Percentiles rank a stretch among this genome's conserved stretches.
Evolutionary conservation across 768 basidiomycete species (phyloP).

Genomic region (Pholiota conissans): DNA sequence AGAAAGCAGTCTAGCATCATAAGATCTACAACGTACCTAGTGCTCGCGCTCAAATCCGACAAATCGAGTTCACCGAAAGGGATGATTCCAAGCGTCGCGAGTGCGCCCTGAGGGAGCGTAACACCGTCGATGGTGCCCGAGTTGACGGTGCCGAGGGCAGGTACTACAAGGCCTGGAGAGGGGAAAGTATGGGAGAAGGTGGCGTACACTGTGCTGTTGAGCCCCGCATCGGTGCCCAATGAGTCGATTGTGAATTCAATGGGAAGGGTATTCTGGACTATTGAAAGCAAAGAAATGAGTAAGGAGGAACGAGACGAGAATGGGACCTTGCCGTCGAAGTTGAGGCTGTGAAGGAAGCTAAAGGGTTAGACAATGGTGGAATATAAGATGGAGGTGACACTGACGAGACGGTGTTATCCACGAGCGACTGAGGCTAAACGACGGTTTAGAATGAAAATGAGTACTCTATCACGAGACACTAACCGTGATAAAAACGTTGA

Average conservation of each 20-base stretch:
- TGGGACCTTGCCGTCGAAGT: constrained; percentile 33
- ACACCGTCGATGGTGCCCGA: constrained; percentile 60
- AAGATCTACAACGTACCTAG: constrained; percentile 30
- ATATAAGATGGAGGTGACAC: neutral
- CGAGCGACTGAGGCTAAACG: constrained; percentile 31
- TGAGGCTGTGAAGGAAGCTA: constrained; percentile 14
- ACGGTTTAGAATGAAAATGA: neutral
- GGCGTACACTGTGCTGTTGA: constrained; percentile 57
- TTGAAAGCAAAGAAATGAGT: neutral
- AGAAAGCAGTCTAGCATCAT: too few relatives aligned
- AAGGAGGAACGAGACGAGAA: neutral
- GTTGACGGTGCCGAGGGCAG: constrained; percentile 50
- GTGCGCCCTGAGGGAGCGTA: constrained; percentile 50
- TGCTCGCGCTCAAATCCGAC: constrained; percentile 32
- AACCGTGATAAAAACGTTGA: neutral
- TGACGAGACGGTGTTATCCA: neutral
- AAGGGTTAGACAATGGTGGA: neutral
- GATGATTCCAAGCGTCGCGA: constrained; percentile 51
- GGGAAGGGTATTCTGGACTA: constrained; percentile 43
- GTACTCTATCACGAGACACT: neutral
- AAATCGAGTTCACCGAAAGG: constrained; percentile 56
- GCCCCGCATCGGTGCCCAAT: constrained; percentile 41
- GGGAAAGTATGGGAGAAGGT: constrained; percentile 59
- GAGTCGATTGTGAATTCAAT: constrained; percentile 46
- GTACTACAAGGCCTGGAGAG: constrained; percentile 51